Base-by-base conservation (phyloP, 2,329 filamentous ascomycete species). In the Calonectria crousiana region DNA sequence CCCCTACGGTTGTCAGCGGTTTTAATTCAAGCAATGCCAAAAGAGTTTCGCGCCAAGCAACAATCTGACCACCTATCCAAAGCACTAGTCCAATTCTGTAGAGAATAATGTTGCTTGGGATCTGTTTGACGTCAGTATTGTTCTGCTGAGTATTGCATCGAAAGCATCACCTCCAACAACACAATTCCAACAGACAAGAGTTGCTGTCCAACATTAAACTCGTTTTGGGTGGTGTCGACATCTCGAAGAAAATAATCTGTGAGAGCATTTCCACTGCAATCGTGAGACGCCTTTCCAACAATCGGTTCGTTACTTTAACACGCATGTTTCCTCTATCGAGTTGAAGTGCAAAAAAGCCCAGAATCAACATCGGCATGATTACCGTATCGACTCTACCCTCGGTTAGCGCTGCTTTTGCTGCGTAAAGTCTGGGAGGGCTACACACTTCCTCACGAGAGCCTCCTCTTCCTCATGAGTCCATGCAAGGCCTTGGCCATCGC, bases 301-400 rank as follows among this genome's bases (percentile, higher is more conserved):
- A 5, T 34, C 6, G 2, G 30, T 0, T 13, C 8, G 0, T 6
- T n/a, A n/a, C 5, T 4, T 20, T 34, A 1, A 34, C 52, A 6
- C 18, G 34, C 52, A 56, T 56, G 28, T 56, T 56, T 34, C 52
- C 52, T 56, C 52, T 30, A 34, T 56, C 52, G 20, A 56, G 52
- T n/a, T 56, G 52, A n/a, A 56, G 52, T 13, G 52, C 28, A 6
- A 56, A 56, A n/a, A 56, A 56, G 30, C 52, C 52, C 0, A 56
- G 28, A 11, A 56, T 34, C 5, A 56, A 18, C 52, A 56, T 56
- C n/a, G 52, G 52, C 52, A 56, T 56, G 18, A 56, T 34, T 34
- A 56, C n/a, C 28, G 32, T 34, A 20, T 56, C 52, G 1, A 56
- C 52, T n/a, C 52, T 56, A 14, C 8, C 0, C 10, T n/a, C 16